Base-by-base conservation (phyloP, 176 grass and related monocot genomes). In the Lolium multiflorum region DNA sequence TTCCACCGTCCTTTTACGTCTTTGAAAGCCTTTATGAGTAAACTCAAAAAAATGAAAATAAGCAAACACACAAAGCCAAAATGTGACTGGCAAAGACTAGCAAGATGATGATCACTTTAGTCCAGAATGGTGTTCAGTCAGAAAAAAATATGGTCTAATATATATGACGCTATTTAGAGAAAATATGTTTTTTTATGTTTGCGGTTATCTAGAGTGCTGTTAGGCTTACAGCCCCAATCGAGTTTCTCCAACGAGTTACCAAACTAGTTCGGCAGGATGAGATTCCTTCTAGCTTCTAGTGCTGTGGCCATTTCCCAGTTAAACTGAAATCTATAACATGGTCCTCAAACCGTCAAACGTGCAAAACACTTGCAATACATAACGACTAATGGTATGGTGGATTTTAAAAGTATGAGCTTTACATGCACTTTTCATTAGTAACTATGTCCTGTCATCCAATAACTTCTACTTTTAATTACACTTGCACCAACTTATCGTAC, bases 191-290 rank as follows among this genome's bases (percentile, higher is more conserved):
- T 61, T 61, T 9, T 61, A 11, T 61, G 9, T n/a, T 24, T 21
- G 21, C 48, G 48, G 48, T 13, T 50, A 50, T 50, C 48, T 50
- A 50, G 48, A 50, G 3, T 13, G 11, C 13, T 50, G 11, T 50
- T 1, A 50, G 13, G 11, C 1, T 50, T 50, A 11, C 17, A 57
- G 16, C 0, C 57, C 43, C n/a, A 16, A 80, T 62, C 0, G 18
- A 64, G 16, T 48, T 15, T 58, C 55, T 58, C 16, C 7, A 20
- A 0, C 5, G 17, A 5, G 14, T 59, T 55, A 22, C 67, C 51
- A 58, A 83, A 83, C 81, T 83, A 72, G 21, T 46, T 56, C 10
- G 75, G 61, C 2, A 20, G 81, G 46, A 74, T 8, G 68, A 9
- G 57, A 69, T 85, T 46, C 48, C 20, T 3, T 3, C 28, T 35